Evolutionary conservation across 2,329 filamentous ascomycete genomes (phyloP).

Genomic region (Epichloe sp.): DNA sequence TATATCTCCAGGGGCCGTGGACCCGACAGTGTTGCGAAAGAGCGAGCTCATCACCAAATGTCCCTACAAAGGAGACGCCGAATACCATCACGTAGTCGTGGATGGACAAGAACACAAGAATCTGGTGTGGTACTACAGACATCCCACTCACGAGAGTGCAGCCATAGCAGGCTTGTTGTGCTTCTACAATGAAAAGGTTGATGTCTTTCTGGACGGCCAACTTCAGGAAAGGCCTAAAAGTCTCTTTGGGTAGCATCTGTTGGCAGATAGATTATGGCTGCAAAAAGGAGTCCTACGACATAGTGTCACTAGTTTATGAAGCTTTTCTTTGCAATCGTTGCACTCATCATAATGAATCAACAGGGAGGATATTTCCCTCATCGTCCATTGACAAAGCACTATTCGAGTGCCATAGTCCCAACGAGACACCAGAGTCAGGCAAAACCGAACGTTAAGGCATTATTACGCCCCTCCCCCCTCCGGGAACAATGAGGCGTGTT

Average conservation of each 20-base stretch:
- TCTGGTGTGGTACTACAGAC: conserved; percentile 49
- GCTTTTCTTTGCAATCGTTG: neutral
- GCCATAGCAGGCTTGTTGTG: conserved; percentile 42
- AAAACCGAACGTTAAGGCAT: too few relatives aligned
- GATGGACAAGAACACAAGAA: conserved; percentile 32
- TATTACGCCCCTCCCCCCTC: too few relatives aligned
- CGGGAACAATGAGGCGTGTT: too few relatives aligned
- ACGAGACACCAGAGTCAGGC: too few relatives aligned
- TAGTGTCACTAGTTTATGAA: neutral
- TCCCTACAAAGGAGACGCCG: conserved; percentile 54
- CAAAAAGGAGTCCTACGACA: neutral
- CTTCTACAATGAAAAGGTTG: conserved; percentile 58
- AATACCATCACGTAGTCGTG: conserved; percentile 45
- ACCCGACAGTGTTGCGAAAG: conserved; percentile 28
- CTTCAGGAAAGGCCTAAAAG: conserved; percentile 5
- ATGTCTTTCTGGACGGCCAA: conserved; percentile 42
- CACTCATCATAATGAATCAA: neutral
- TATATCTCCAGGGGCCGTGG: conserved; percentile 37
- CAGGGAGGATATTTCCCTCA: too few relatives aligned
- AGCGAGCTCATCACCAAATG: conserved; percentile 44
- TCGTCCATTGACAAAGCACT: too few relatives aligned
- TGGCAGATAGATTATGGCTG: neutral
- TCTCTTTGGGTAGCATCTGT: neutral
- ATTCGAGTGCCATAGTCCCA: too few relatives aligned
- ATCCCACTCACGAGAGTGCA: conserved; percentile 42